Evolutionary conservation across 1,284 basidiomycete genomes (phyloP).

Genomic region (Cryptococcus sp.): DNA sequence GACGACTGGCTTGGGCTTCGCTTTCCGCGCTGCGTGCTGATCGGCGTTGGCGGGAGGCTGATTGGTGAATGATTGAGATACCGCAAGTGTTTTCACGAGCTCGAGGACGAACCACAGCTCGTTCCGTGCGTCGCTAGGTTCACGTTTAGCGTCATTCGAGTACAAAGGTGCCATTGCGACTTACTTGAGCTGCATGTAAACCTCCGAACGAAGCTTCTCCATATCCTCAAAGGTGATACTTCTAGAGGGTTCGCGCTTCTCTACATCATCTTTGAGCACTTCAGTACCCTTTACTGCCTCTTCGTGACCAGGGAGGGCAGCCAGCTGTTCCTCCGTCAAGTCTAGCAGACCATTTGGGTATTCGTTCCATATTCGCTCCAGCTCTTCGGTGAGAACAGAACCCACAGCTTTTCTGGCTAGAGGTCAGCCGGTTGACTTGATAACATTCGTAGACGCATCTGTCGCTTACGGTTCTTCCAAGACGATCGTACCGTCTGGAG

Average conservation of each 20-base stretch:
- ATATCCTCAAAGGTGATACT: conserved; percentile 44
- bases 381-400: conserved; percentile 24
- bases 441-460: not conserved
- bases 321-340: conserved; percentile 34
- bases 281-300: conserved; percentile 12
- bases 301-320: conserved; percentile 18
- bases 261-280: conserved; percentile 9
- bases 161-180: conserved; percentile 5
- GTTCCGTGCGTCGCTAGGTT: conserved; percentile 44
- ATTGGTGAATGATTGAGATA: conserved; percentile 24
- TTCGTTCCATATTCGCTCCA: conserved; percentile 47
- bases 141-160: not conserved
- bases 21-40: conserved; percentile 12
- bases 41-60: conserved; percentile 36
- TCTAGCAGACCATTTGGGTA: conserved; percentile 46
- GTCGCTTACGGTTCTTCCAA: conserved; percentile 36
- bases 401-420: conserved; percentile 11
- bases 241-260: conserved; percentile 18
- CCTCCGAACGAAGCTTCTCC: conserved; percentile 38
- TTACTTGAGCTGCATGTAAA: conserved; percentile 43
- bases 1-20: conserved; percentile 5
- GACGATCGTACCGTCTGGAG: conserved; percentile 31
- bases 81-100: conserved; percentile 42
- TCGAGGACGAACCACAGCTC: conserved; percentile 50
- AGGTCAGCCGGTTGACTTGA: not conserved